A percentile compares a stretch with the other conserved stretches of the same genome.
Evolutionary conservation across 2,329 filamentous ascomycete species (phyloP).

Genomic region (Aspergillus tubingensis): DNA sequence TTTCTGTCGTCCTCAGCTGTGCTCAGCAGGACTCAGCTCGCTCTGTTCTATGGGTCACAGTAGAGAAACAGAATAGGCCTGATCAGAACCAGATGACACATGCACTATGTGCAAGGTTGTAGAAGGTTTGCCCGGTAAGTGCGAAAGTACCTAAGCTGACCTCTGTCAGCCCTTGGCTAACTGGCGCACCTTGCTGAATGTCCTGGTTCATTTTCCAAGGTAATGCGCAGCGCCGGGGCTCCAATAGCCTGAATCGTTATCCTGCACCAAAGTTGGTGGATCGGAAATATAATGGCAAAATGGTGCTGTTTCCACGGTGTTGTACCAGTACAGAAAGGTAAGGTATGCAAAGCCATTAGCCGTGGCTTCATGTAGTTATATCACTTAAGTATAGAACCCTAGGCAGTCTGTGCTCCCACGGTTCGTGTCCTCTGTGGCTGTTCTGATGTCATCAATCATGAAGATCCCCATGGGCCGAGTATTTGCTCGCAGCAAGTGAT

Average conservation of each 20-base stretch:
- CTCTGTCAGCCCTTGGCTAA: background rate
- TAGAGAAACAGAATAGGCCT: background rate
- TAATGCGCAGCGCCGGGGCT: background rate
- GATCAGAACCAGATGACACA: background rate
- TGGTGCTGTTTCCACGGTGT: background rate
- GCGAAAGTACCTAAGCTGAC: background rate
- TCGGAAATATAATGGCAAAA: background rate
- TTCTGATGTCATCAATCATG: background rate
- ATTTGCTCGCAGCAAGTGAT: background rate
- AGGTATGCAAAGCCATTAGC: background rate
- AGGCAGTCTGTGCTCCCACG: background rate
- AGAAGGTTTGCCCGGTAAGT: background rate
- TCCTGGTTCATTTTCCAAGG: background rate
- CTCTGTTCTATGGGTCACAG: background rate
- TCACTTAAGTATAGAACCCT: background rate
- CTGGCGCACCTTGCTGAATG: background rate
- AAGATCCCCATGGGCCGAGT: background rate
- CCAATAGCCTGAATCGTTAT: slow-evolving; percentile 2
- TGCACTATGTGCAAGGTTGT: background rate
- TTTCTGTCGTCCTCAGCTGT: background rate
- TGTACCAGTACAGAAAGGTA: background rate
- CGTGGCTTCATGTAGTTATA: background rate
- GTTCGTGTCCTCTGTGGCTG: background rate
- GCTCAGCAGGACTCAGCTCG: background rate
- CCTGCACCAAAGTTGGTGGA: background rate